Conservation (phyloP, 345 rosid species). For the Brassica rapa region DNA sequence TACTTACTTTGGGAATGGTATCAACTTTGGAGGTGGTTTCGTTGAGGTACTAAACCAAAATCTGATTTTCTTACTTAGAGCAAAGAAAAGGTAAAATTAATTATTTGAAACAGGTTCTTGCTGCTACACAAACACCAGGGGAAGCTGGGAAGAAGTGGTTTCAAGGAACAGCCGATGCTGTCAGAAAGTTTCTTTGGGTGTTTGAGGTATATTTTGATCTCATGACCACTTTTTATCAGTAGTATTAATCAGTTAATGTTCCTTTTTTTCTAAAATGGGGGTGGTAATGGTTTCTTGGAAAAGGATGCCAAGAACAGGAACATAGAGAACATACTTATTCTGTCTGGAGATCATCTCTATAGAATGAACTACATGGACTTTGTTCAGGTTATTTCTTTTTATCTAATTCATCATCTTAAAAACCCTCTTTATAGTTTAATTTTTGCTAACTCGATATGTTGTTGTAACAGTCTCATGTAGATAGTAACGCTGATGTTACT, state of each 20-base stretch:
- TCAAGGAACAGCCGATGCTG: conserved; percentile 97
- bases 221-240: background rate
- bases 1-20: conserved; percentile 71
- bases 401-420: background rate
- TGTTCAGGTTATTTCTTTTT: conserved; percentile 54
- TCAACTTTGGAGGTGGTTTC: conserved; percentile 72
- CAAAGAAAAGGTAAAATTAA: background rate
- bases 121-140: conserved; percentile 90
- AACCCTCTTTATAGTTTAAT: background rate
- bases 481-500: conserved; percentile 33
- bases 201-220: conserved; percentile 57
- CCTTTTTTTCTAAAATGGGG: background rate
- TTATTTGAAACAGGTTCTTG: conserved; percentile 54
- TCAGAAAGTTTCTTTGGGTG: conserved; percentile 78
- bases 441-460: background rate
- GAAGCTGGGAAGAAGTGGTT: conserved; percentile 87
- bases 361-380: conserved; percentile 94
- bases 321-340: conserved; percentile 77
- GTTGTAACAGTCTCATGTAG: conserved; percentile 36
- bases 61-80: background rate
- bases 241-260: no score
- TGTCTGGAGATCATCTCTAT: conserved; percentile 89
- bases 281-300: conserved; percentile 18
- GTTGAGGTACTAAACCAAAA: conserved; percentile 58
- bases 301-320: conserved; percentile 81